Conservation (phyloP, 2,329 filamentous ascomycete species). For the Clarireedia monteithiana region DNA sequence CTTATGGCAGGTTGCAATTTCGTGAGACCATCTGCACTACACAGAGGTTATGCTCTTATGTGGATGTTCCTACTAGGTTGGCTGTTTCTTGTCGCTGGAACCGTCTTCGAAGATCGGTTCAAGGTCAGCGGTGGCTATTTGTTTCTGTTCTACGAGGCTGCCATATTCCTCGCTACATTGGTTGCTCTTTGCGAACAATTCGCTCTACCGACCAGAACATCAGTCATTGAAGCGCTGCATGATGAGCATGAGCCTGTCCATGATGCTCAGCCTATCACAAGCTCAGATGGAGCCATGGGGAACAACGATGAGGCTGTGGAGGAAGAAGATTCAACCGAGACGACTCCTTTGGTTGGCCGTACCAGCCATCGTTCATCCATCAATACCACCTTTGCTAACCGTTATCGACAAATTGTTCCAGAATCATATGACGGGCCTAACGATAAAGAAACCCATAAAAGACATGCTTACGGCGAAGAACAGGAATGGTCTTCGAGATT, state of each 20-base stretch:
- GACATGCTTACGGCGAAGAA: conserved; percentile 56
- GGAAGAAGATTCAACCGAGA: conserved; percentile 37
- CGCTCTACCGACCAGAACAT: conserved; percentile 61
- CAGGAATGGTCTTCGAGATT: conserved; percentile 78
- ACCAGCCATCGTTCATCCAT: conserved; percentile 41
- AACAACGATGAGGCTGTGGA: conserved; percentile 23
- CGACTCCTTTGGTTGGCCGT: conserved; percentile 44
- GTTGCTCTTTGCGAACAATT: conserved; percentile 77
- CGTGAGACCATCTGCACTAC: conserved; percentile 76
- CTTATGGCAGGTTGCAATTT: conserved; percentile 71
- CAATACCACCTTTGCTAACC: conserved; percentile 48
- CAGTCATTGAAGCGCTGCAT: conserved; percentile 54
- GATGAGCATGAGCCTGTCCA: conserved; percentile 35
- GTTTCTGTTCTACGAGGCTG: conserved; percentile 70
- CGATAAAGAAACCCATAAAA: conserved; percentile 28
- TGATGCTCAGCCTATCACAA: conserved; percentile 27
- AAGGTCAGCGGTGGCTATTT: conserved; percentile 72
- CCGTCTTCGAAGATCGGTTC: conserved; percentile 68
- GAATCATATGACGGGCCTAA: conserved; percentile 21
- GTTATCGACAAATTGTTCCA: conserved; percentile 32
- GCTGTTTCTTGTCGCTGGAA: conserved; percentile 61
- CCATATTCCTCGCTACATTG: conserved; percentile 64
- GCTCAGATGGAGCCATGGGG: conserved; percentile 32
- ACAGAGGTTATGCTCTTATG: conserved; percentile 70
- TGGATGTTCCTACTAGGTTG: conserved; percentile 80